A percentile compares a stretch with the other conserved stretches of the same genome.
Conservation (phyloP, 345 rosid genomes). For the Raphanus raphanistrum region DNA sequence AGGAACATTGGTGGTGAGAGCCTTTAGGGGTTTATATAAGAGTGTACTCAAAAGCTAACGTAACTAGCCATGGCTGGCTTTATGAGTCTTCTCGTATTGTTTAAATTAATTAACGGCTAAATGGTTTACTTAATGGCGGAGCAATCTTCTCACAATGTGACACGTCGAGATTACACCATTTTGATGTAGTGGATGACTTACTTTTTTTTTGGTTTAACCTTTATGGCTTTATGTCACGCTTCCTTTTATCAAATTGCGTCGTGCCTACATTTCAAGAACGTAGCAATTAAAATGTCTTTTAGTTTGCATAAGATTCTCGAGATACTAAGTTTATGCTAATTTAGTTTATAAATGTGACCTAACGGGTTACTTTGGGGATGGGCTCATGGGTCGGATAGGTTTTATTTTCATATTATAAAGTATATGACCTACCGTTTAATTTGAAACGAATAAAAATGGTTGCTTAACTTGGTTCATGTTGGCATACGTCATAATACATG, state of each 20-base stretch:
- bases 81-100: constrained; percentile 22
- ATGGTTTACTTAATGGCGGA: constrained; percentile 37
- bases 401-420: background rate
- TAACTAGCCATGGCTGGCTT: constrained; percentile 21
- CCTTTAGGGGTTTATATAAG: constrained; percentile 23
- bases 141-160: constrained; percentile 30
- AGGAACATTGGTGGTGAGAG: constrained; percentile 31
- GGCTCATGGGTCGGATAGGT: background rate
- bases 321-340: background rate
- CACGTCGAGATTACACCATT: constrained; percentile 31
- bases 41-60: constrained; percentile 16
- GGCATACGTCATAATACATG: background rate
- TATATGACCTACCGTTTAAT: background rate
- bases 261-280: constrained; percentile 27
- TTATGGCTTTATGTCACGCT: constrained; percentile 39
- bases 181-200: constrained; percentile 26
- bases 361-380: constrained; percentile 20
- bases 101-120: constrained; percentile 1
- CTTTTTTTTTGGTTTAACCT: constrained; percentile 12
- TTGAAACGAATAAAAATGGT: background rate
- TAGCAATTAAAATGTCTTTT: constrained; percentile 5
- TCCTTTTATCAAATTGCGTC: constrained; percentile 22
- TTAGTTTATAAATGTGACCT: constrained; percentile 11
- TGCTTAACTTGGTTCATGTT: background rate
- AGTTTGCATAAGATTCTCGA: background rate